Base-by-base conservation (phyloP, 2,329 filamentous ascomycete genomes). In the Penicillium brevicompactum region DNA sequence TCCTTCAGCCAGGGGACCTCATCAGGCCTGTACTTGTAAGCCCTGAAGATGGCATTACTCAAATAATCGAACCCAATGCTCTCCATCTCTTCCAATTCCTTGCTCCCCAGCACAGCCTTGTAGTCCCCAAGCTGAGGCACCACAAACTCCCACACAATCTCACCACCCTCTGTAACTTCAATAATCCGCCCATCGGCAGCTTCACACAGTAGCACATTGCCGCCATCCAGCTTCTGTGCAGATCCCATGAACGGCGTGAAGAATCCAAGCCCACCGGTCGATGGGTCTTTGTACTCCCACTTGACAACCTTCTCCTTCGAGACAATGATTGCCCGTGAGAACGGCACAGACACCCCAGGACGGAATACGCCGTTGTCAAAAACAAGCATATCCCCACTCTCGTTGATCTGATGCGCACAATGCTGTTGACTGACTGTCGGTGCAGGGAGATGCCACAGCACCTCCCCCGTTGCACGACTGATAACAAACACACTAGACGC, bases 161-260 rank as follows among this genome's bases (percentile, higher is more conserved):
- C 65, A 0, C 75, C 75, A n/a, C 70, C 69, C 21, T 51, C 56
- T 0, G 75, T 78, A 32, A 79, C 76, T 55, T 80, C 77, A 48
- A 79, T 75, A 3, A 79, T 66, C n/a, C 76, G 67, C 0, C 77
- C 77, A 53, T 74, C 74, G 1, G 71, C 76, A 38, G 71, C 74
- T 61, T 80, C 77, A 21, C 72, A 77, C 5, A 80, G 56, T 49
- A 80, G 50, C 0, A 76, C 76, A 57, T 80, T 79, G 8, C 76
- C 76, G 48, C 74, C 76, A 9, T 37, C 41, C 14, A 79, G 57
- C 13, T 73, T 63, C 60, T 80, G 77, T 7, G 77, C 77, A 46
- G 73, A 73, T 18, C 78, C 78, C 77, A 80, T 79, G 49, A 80
- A 80, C 0, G 77, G 76, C 1, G 74, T 78, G 63, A 78, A 80